These are phyloP conservation scores for Calendula officinalis DNA, from an alignment of 129 eudicot species.

Conservation along the genomic window DNA sequence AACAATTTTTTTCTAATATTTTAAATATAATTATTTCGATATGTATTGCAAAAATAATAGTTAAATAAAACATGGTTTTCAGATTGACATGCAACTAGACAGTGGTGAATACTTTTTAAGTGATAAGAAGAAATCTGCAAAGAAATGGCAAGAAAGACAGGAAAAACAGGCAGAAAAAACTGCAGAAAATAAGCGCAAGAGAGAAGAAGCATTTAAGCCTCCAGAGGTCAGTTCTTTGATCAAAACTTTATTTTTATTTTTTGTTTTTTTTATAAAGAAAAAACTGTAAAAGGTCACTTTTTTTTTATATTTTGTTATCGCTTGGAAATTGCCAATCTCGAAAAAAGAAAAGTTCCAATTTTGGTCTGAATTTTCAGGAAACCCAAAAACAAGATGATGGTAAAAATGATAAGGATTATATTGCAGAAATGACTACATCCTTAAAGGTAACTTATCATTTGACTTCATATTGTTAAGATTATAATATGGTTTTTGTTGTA, in stretches of 20 bases:
- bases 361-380: slow-evolving; percentile 48
- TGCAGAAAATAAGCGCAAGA: slow-evolving; percentile 73
- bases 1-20: background rate
- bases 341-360: background rate
- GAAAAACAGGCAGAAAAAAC: slow-evolving; percentile 80
- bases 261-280: background rate
- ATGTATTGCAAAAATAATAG: background rate
- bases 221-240: slow-evolving; percentile 51
- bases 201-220: slow-evolving; percentile 84
- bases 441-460: slow-evolving; percentile 57
- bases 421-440: slow-evolving; percentile 52
- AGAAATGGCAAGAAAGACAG: slow-evolving; percentile 94
- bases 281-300: no score
- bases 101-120: slow-evolving; percentile 90
- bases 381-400: slow-evolving; percentile 29
- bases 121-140: slow-evolving; percentile 77
- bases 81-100: slow-evolving; percentile 84
- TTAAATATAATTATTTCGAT: background rate
- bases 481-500: background rate
- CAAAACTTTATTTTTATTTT: background rate
- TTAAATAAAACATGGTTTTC: background rate
- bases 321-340: no score
- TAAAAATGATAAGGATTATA: slow-evolving; percentile 42
- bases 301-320: background rate
- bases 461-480: slow-evolving; percentile 4